phyloP scores from a whole-genome alignment of 169 alveolate genomes.

The Cryptosporidium parvum region DNA sequence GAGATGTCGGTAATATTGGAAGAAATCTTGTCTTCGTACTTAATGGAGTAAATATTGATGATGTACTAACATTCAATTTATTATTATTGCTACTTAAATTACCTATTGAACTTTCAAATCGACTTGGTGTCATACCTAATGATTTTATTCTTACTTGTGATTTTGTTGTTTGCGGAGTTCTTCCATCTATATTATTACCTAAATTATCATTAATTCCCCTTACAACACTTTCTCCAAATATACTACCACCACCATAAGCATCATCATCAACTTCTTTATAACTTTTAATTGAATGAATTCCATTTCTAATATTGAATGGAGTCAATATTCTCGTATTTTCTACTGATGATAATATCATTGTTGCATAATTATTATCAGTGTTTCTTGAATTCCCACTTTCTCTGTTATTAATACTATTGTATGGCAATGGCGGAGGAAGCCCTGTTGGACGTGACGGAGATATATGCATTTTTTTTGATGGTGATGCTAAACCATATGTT shows the following conservation, averaged over 20 bases:
- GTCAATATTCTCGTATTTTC: constrained; percentile 54
- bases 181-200: background rate
- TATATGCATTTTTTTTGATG: background rate
- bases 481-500: background rate
- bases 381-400: background rate
- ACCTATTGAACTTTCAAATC: background rate
- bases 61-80: background rate
- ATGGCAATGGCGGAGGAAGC: constrained; percentile 75
- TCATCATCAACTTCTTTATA: background rate
- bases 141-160: constrained; percentile 60
- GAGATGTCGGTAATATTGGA: constrained; percentile 26
- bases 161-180: constrained; percentile 29
- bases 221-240: background rate
- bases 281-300: background rate
- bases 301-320: background rate
- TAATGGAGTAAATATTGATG: constrained; percentile 57
- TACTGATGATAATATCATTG: background rate
- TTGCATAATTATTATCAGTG: background rate
- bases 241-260: background rate
- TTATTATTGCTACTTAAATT: background rate
- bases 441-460: constrained; percentile 69
- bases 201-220: background rate
- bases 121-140: constrained; percentile 12
- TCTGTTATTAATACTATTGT: background rate
- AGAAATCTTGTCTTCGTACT: constrained; percentile 5